These are phyloP conservation scores for Zanthoxylum bungeanum DNA, from an alignment of 345 rosid genomes.

Conservation along the genomic window DNA sequence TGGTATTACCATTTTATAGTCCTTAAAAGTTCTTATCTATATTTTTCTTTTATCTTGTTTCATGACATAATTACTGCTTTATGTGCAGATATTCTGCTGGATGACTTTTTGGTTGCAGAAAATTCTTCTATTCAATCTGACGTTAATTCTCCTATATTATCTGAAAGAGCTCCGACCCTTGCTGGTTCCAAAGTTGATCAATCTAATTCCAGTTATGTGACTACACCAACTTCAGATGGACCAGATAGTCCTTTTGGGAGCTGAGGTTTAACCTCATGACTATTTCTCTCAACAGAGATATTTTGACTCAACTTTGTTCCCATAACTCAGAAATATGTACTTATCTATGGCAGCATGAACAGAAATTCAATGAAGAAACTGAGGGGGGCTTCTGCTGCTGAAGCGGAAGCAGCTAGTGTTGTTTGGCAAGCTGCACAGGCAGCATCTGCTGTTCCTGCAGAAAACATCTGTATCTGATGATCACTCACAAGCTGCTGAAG, in stretches of 20 bases:
- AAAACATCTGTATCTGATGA: slow-evolving; percentile 73
- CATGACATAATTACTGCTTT: slow-evolving; percentile 12
- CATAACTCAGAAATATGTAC: slow-evolving; percentile 11
- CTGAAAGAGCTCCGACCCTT: slow-evolving; percentile 62
- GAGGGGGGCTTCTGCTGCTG: slow-evolving; percentile 96
- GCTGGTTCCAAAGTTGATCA: slow-evolving; percentile 42
- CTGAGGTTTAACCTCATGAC: slow-evolving; percentile 47
- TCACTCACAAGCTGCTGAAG: slow-evolving; percentile 62
- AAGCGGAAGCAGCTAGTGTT: slow-evolving; percentile 94
- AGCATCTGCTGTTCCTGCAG: slow-evolving; percentile 55
- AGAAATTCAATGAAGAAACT: slow-evolving; percentile 79
- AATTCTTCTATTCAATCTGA: slow-evolving; percentile 79
- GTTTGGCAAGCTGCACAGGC: slow-evolving; percentile 97
- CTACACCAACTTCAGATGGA: slow-evolving; percentile 42
- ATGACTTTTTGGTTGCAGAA: slow-evolving; percentile 90
- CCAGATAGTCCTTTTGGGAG: slow-evolving; percentile 47
- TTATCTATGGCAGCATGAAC: slow-evolving; percentile 60
- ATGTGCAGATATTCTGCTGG: slow-evolving; percentile 72
- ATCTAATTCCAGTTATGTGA: slow-evolving; percentile 30
- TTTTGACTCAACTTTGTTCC: slow-evolving; percentile 3
- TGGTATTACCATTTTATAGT: too few relatives aligned
- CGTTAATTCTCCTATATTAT: slow-evolving; percentile 49
- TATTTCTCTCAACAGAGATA: slow-evolving; percentile 7
- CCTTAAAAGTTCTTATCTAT: neutral
- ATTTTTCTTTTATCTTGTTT: neutral